phyloP scores from a whole-genome alignment of 352 stramenopile species.

The Globisporangium yorkense region DNA sequence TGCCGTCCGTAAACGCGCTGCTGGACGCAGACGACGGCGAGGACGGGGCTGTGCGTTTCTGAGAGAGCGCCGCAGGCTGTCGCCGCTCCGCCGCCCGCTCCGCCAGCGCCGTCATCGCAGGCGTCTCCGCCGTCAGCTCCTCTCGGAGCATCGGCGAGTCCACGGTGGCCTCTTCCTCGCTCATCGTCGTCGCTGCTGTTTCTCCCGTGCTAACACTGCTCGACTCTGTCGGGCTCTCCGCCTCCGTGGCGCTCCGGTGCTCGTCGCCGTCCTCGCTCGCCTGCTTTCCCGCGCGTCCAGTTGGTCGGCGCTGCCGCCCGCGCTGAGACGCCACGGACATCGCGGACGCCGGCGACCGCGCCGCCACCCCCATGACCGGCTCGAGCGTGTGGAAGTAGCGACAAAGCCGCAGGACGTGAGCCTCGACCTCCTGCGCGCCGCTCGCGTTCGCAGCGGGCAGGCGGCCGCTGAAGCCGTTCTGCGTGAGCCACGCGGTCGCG shows the following conservation, averaged over 20 bases:
- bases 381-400: slow-evolving; percentile 68
- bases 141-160: neutral
- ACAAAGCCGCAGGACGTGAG: slow-evolving; percentile 53
- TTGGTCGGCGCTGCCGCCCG: neutral
- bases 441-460: slow-evolving; percentile 9
- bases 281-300: neutral
- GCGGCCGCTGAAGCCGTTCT: slow-evolving; percentile 33
- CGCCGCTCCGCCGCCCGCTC: slow-evolving; percentile 3
- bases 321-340: neutral
- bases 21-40: neutral
- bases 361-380: slow-evolving; percentile 37
- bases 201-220: neutral
- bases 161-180: neutral
- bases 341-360: slow-evolving; percentile 2
- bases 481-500: slow-evolving; percentile 43
- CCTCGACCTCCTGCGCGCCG: slow-evolving; percentile 25
- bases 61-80: neutral
- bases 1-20: neutral
- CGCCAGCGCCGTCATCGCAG: neutral
- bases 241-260: neutral
- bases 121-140: neutral
- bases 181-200: neutral
- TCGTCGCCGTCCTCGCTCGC: neutral
- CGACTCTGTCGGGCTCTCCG: neutral
- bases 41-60: slow-evolving; percentile 3